These are phyloP conservation scores for Oryza rufipogon DNA, from an alignment of 176 grass and related monocot genomes.

Conservation along the genomic window DNA sequence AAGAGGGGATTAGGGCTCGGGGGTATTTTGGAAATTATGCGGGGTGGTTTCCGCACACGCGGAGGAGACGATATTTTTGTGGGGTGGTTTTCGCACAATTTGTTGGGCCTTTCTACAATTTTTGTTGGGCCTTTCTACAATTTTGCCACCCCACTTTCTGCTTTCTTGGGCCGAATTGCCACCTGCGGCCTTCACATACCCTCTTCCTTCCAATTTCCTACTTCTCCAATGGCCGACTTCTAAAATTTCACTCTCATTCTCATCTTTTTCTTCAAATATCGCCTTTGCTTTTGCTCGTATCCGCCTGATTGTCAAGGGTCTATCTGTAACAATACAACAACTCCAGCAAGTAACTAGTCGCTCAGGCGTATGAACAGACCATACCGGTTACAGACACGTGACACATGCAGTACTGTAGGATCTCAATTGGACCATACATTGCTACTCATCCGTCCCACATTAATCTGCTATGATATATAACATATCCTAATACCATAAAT, in stretches of 20 bases:
- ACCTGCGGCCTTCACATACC: neutral
- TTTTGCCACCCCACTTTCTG: neutral
- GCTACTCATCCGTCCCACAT: too few relatives aligned
- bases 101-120: neutral
- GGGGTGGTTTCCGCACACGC: slow-evolving; percentile 30
- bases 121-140: neutral
- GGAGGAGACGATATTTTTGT: neutral
- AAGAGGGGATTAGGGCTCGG: slow-evolving; percentile 16
- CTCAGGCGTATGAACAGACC: too few relatives aligned
- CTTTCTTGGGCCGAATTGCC: neutral
- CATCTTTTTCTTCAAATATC: too few relatives aligned
- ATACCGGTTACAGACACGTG: too few relatives aligned
- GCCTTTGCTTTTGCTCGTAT: too few relatives aligned
- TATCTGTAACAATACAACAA: too few relatives aligned
- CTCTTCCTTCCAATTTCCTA: neutral
- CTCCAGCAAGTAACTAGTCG: too few relatives aligned
- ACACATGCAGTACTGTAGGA: too few relatives aligned
- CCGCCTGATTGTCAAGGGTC: too few relatives aligned
- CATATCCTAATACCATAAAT: too few relatives aligned
- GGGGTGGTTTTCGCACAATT: neutral
- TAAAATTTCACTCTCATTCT: neutral
- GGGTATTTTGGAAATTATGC: neutral
- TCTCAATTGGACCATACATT: too few relatives aligned
- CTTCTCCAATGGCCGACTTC: neutral
- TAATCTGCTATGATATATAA: too few relatives aligned